Conservation (phyloP, 208 protist species). For the Leishmania amazonensis region DNA sequence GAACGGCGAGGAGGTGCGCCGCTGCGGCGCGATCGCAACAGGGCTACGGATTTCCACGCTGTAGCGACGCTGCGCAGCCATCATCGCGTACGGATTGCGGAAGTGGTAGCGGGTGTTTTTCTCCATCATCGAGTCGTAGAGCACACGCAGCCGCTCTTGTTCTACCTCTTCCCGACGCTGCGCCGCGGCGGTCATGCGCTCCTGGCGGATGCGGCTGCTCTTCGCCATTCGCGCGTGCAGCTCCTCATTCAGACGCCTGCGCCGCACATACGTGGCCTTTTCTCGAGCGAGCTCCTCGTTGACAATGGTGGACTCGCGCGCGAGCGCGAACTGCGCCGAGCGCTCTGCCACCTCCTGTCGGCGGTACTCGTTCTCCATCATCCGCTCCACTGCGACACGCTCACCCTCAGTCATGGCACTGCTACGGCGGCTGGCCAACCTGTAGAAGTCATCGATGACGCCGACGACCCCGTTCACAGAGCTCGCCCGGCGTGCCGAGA, state of each 20-base stretch:
- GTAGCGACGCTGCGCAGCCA: constrained; percentile 44
- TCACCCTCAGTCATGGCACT: constrained; percentile 52
- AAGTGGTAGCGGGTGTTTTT: constrained; percentile 29
- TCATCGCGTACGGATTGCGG: constrained; percentile 47
- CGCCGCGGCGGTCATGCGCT: constrained; percentile 25
- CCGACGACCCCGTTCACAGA: constrained; percentile 30
- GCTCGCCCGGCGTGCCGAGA: constrained; percentile 39
- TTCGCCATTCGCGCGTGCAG: constrained; percentile 15
- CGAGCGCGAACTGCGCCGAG: constrained; percentile 29
- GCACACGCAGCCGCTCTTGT: constrained; percentile 23
- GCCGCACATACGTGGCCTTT: constrained; percentile 29
- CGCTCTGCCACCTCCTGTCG: constrained; percentile 46
- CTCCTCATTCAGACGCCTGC: constrained; percentile 13
- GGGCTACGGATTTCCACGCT: constrained; percentile 3
- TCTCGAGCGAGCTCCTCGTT: constrained; percentile 51
- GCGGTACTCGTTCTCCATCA: constrained; percentile 62
- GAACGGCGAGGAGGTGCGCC: constrained; percentile 4
- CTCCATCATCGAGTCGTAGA: constrained; percentile 22
- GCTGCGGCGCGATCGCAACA: constrained; percentile 10
- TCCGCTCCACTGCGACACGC: constrained; percentile 44
- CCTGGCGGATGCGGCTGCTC: constrained; percentile 13
- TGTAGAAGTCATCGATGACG: constrained; percentile 13
- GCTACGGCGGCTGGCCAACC: constrained; percentile 6
- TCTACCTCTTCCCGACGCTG: constrained; percentile 41
- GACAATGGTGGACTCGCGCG: constrained; percentile 35